A percentile compares a stretch with the other conserved stretches of the same genome.
Conservation (phyloP, 1,139 yeast species). For the Pichia sp. region DNA sequence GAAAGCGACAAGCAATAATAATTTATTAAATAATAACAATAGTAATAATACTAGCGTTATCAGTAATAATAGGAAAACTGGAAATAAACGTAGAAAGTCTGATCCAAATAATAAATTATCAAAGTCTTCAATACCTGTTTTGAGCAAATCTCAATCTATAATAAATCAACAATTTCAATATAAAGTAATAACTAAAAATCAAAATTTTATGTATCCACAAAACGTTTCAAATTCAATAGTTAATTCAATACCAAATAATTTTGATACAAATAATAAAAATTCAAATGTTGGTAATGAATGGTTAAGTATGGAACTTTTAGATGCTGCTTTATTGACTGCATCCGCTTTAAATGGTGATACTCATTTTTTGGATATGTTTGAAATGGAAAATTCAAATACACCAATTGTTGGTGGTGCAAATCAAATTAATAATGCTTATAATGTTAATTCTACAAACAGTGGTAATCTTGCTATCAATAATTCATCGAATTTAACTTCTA, state of each 20-base stretch:
- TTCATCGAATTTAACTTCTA: neutral
- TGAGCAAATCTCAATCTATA: neutral
- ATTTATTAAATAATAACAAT: too few relatives aligned
- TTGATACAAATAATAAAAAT: constrained; percentile 1
- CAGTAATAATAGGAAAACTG: neutral
- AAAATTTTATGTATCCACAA: constrained; percentile 12
- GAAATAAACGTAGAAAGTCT: neutral
- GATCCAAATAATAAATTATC: neutral
- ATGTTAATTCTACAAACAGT: neutral
- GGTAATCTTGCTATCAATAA: too few relatives aligned
- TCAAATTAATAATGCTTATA: neutral
- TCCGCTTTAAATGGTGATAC: constrained; percentile 65
- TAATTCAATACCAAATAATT: constrained; percentile 3
- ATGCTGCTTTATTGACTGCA: constrained; percentile 67
- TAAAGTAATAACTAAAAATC: constrained; percentile 3
- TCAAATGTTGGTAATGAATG: constrained; percentile 39
- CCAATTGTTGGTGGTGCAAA: neutral
- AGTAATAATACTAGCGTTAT: neutral
- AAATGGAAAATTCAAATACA: constrained; percentile 9
- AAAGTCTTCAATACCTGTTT: too few relatives aligned
- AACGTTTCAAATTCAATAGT: constrained; percentile 11
- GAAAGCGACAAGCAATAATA: neutral
- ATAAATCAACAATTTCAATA: neutral
- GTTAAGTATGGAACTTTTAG: constrained; percentile 65
- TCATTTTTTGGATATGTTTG: constrained; percentile 49